A percentile compares a stretch with the other conserved stretches of the same genome.
These are phyloP conservation scores for Discostella stelligera DNA, from an alignment of 352 stramenopile species.

Conservation along the genomic window DNA sequence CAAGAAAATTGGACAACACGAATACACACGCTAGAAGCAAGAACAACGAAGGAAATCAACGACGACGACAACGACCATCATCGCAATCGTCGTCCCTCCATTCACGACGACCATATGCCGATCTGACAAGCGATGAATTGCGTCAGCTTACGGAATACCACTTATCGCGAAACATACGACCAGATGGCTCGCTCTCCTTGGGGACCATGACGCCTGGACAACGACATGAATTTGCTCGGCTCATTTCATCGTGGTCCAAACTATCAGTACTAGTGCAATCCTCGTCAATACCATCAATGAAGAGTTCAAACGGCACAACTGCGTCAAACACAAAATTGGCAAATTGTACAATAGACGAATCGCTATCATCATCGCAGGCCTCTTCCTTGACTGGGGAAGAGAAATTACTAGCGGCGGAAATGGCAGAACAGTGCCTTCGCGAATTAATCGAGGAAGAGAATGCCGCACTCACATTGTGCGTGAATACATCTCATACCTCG, in stretches of 20 bases:
- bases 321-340: background rate
- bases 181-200: slow-evolving; percentile 6
- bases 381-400: slow-evolving; percentile 5
- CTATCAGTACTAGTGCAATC: background rate
- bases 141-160: slow-evolving; percentile 37
- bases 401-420: slow-evolving; percentile 32
- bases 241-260: slow-evolving; percentile 42
- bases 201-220: slow-evolving; percentile 1
- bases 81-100: background rate
- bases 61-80: background rate
- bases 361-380: no score
- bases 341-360: background rate
- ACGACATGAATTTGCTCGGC: slow-evolving; percentile 26
- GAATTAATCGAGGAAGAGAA: slow-evolving; percentile 33
- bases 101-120: slow-evolving; percentile 10
- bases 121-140: slow-evolving; percentile 30
- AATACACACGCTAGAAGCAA: background rate
- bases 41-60: background rate
- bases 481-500: background rate
- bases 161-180: slow-evolving; percentile 19
- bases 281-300: background rate
- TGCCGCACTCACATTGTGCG: background rate
- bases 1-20: slow-evolving; percentile 1
- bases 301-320: background rate
- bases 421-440: slow-evolving; percentile 36